phyloP scores from a whole-genome alignment of 2,329 filamentous ascomycete genomes.

The Pseudogymnoascus sp. region DNA sequence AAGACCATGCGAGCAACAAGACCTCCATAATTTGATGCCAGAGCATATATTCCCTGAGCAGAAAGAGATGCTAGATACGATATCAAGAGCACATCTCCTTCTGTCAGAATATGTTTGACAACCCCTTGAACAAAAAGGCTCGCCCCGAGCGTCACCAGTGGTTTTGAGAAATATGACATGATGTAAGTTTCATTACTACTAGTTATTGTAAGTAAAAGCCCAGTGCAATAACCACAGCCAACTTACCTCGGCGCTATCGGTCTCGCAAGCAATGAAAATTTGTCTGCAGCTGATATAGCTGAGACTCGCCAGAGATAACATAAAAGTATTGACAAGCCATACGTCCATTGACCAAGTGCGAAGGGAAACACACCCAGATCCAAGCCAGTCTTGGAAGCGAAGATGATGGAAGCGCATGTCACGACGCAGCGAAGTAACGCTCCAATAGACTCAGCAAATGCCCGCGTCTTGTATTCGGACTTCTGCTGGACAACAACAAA shows the following conservation, averaged over 20 bases:
- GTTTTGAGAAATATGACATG: constrained; percentile 51
- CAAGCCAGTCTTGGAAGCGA: constrained; percentile 45
- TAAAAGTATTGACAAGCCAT: constrained; percentile 60
- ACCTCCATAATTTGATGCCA: constrained; percentile 92
- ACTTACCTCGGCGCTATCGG: constrained; percentile 31
- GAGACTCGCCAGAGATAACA: constrained; percentile 64
- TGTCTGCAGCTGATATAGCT: constrained; percentile 46
- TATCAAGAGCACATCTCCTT: constrained; percentile 88
- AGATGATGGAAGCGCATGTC: constrained; percentile 66
- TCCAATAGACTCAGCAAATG: constrained; percentile 74
- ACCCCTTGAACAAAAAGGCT: constrained; percentile 82
- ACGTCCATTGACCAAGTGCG: constrained; percentile 76
- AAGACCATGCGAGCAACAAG: constrained; percentile 83
- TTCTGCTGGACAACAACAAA: constrained; percentile 83
- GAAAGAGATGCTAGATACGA: constrained; percentile 67
- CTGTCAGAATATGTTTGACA: constrained; percentile 88
- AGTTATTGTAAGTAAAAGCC: constrained; percentile 10
- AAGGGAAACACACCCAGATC: constrained; percentile 78
- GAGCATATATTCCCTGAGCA: constrained; percentile 84
- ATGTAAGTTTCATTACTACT: constrained; percentile 21
- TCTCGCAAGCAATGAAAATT: constrained; percentile 63
- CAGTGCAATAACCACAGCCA: background rate
- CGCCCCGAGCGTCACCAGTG: constrained; percentile 65
- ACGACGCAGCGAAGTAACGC: constrained; percentile 70
- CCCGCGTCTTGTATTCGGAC: constrained; percentile 72